Percentiles rank a stretch among this genome's conserved stretches.
These are phyloP conservation scores for Penicillium verrucosum DNA, from an alignment of 2,329 filamentous ascomycete species.

Conservation along the genomic window DNA sequence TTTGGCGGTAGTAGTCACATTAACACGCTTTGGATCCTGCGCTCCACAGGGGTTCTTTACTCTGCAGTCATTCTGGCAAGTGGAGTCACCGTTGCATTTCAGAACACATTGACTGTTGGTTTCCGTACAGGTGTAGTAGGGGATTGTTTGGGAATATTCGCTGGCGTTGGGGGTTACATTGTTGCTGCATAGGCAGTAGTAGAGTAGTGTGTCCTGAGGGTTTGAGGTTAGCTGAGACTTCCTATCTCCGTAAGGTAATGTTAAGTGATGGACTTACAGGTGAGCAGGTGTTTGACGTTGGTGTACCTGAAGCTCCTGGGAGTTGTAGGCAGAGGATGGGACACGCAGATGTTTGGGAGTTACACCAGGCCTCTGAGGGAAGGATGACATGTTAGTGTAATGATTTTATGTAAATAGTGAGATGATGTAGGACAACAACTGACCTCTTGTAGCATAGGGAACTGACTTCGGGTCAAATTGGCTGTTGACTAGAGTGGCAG, in stretches of 20 bases:
- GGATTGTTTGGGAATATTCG: slow-evolving; percentile 61
- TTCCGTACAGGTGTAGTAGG: slow-evolving; percentile 60
- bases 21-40: slow-evolving; percentile 54
- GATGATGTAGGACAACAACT: background rate
- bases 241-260: background rate
- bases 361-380: slow-evolving; percentile 42
- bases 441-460: slow-evolving; percentile 36
- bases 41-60: slow-evolving; percentile 59
- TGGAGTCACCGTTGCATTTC: slow-evolving; percentile 48
- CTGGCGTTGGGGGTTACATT: slow-evolving; percentile 56
- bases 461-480: slow-evolving; percentile 43
- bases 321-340: slow-evolving; percentile 47
- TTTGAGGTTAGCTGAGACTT: background rate
- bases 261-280: slow-evolving; percentile 27
- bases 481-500: slow-evolving; percentile 31
- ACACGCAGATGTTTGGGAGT: slow-evolving; percentile 41
- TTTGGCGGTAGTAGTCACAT: slow-evolving; percentile 45
- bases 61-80: slow-evolving; percentile 52
- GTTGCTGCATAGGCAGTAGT: slow-evolving; percentile 56
- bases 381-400: background rate
- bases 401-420: background rate
- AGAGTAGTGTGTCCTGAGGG: slow-evolving; percentile 48
- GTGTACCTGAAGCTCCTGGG: slow-evolving; percentile 32
- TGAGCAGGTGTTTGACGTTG: slow-evolving; percentile 41
- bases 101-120: slow-evolving; percentile 55